Conservation (phyloP, 1,139 yeast species). For the Maudiozyma humilis region DNA sequence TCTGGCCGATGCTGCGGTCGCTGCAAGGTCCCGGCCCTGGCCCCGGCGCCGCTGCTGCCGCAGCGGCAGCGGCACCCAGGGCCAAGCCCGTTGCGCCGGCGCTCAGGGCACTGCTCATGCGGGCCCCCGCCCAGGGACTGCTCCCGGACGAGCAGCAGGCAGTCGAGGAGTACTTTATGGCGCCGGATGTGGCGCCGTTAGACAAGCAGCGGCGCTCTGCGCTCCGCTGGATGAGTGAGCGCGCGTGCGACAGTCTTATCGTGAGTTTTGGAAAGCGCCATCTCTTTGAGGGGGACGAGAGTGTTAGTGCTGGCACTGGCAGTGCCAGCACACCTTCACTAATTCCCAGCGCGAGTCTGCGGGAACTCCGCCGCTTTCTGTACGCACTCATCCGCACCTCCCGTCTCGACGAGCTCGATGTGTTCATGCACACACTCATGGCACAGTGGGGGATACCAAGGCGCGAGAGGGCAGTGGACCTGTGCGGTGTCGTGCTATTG, state of each 20-base stretch:
- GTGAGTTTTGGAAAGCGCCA: background rate
- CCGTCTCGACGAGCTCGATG: slow-evolving; percentile 12
- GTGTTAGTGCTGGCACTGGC: background rate
- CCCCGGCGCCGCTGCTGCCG: background rate
- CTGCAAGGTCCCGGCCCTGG: background rate
- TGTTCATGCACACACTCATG: slow-evolving; percentile 15
- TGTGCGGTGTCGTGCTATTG: background rate
- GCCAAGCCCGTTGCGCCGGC: background rate
- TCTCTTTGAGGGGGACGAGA: background rate
- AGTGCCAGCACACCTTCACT: background rate
- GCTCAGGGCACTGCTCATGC: background rate
- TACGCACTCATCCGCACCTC: slow-evolving; percentile 14
- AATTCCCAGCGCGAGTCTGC: slow-evolving; percentile 12
- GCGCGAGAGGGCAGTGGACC: background rate
- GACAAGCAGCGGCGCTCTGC: background rate
- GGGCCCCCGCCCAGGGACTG: background rate
- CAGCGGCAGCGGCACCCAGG: no score
- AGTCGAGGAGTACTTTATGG: background rate
- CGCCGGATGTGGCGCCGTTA: background rate
- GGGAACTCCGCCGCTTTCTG: slow-evolving; percentile 19
- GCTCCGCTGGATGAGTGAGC: background rate
- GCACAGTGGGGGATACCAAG: slow-evolving; percentile 17
- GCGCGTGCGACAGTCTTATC: background rate
- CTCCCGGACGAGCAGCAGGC: background rate
- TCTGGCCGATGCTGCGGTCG: background rate